Base-by-base conservation (phyloP, 2,329 filamentous ascomycete species). In the Arthrobotrys pseudoclavata region DNA sequence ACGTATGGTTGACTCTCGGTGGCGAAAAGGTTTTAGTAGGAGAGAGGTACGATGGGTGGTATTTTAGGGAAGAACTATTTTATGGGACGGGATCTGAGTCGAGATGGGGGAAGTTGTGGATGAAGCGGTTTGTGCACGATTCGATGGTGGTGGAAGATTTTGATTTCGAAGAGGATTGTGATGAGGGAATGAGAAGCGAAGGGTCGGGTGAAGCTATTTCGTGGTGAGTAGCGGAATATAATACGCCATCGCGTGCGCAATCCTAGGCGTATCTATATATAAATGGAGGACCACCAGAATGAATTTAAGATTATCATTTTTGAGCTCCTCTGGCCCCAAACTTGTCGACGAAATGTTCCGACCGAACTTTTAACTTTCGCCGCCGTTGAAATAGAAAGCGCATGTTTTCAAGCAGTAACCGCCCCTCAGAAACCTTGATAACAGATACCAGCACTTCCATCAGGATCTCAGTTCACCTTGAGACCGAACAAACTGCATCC, bases 31-130 rank as follows among this genome's bases (percentile, higher is more conserved):
- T 64, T 18, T 48, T 76, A 9, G 40, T 29, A 1, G 47, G 48
- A 26, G 63, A 64, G 29, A 55, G 71, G 42, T 76, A 76, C 15
- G 37, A 76, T 20, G 71, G 64, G 9, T 63, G 55, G 64, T 50
- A 69, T 20, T 76, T 57, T 20, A 47, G 68, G 18, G 47, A 69
- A 12, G 71, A 76, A 26, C 24, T 76, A 15, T 45, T 53, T 24
- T 9, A 76, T 22, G 71, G 64, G 12, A 50, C 5, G 12, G 57
- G 34, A 15, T 64, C 12, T 7, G 71, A 69, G 12, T 48, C 48
- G 6, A 15, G 13, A 26, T 76, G 71, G 71, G 24, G 29, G 0
- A 20, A 24, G 20, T 13, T 37, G 24, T 76, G 71, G 71, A 20
- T 42, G n/a, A 42, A 15, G 6, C 47, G 34, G 22, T 76, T 69